Base-by-base conservation (phyloP, 257 asterid genomes). In the Solanum ossicruentum region DNA sequence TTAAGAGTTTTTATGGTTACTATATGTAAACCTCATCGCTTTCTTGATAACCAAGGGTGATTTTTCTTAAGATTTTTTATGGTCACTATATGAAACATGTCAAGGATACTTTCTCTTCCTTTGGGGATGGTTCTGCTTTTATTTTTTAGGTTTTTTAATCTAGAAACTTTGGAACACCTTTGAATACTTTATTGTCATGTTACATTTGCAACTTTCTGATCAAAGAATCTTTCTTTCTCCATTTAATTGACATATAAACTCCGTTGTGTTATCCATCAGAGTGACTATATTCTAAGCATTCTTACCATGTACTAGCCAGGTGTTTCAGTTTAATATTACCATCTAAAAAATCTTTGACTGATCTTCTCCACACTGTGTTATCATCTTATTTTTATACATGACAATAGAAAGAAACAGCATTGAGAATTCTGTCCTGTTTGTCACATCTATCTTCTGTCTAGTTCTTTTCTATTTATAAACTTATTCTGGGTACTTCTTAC, bases 11-110 rank as follows among this genome's bases (percentile, higher is more conserved):
- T 36, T 36, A 36, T 36, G 41, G 47, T 43, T 43, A 43, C 9
- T 8, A 43, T 7, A 43, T 43, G 99, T 94, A 90, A 96, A 93
- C 87, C 93, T 96, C 93, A 94, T 90, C 78, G 87, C 97, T 61
- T 96, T 93, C 97, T 96, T 81, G 98, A 96, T 87, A 88, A 88
- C 83, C 92, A 92, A 91, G 98, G 99, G 98, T 95, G 91, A 88
- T 73, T 45, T 86, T 84, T 65, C 66, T 58, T 78, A 39, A 66
- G 11, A 39, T 21, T 15, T 49, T 77, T 26, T 26, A 16, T 36
- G 61, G 43, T 51, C 23, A 52, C 63, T 26, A 16, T 16, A 51
- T 77, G 45, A 77, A 77, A 26, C 26, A 51, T 26, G 45, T 52
- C 10, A 52, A 16, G 8, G 82, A 77, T 51, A 51, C 15, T 77